Evolutionary conservation across 352 stramenopile genomes (phyloP).

Genomic region (Phytophthora pseudosyringae): DNA sequence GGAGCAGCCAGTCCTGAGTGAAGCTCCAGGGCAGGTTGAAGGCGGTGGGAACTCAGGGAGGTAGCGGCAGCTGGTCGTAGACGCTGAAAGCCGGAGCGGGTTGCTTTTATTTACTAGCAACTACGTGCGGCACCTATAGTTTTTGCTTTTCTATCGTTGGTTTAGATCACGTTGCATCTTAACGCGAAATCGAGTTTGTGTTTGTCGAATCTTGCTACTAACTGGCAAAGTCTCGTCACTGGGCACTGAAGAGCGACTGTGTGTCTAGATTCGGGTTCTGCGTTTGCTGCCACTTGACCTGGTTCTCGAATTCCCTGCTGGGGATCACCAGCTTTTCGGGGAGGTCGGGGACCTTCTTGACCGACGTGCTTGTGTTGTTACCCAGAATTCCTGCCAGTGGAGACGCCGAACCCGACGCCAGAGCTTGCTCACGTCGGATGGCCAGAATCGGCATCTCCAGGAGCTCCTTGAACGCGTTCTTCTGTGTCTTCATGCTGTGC

Average conservation of each 20-base stretch:
- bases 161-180: constrained; percentile 5
- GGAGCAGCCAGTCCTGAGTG: neutral
- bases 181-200: constrained; percentile 1
- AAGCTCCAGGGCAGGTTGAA: constrained; percentile 8
- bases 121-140: constrained; percentile 5
- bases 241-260: constrained; percentile 55
- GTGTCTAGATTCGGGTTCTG: constrained; percentile 57
- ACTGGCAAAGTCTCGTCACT: constrained; percentile 16
- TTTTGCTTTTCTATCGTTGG: constrained; percentile 27
- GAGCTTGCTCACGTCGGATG: constrained; percentile 45
- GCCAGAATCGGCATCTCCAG: constrained; percentile 72
- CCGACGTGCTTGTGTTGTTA: constrained; percentile 30
- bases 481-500: constrained; percentile 83
- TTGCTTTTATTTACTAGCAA: constrained; percentile 21
- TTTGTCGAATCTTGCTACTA: constrained; percentile 9
- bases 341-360: constrained; percentile 69
- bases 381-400: constrained; percentile 37
- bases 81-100: neutral
- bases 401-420: constrained; percentile 41
- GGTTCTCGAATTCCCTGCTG: constrained; percentile 55
- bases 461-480: constrained; percentile 85
- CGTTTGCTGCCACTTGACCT: constrained; percentile 54
- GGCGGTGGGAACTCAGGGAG: constrained; percentile 7
- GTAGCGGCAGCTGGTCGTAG: neutral
- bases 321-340: constrained; percentile 71